These are phyloP conservation scores for Corymbia citriodora DNA, from an alignment of 441 rosid species.

Conservation along the genomic window DNA sequence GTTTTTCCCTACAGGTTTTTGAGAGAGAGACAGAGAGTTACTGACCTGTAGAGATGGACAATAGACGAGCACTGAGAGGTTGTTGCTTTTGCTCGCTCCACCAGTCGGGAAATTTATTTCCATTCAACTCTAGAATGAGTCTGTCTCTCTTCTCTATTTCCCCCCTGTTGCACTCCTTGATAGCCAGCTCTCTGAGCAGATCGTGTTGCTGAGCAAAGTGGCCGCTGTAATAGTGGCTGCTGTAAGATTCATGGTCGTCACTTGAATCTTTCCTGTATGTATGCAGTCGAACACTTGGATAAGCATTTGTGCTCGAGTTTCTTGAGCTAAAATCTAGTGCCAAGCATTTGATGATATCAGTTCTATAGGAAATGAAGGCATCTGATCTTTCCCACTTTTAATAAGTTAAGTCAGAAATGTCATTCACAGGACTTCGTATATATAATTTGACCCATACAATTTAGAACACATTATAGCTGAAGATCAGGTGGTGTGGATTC, in stretches of 20 bases:
- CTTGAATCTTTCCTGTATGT: slow-evolving; percentile 31
- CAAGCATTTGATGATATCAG: background rate
- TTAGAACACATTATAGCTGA: background rate
- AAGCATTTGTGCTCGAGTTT: background rate
- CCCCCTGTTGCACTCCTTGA: slow-evolving; percentile 12
- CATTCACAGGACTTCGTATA: background rate
- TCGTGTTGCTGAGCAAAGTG: slow-evolving; percentile 54
- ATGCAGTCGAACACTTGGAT: background rate
- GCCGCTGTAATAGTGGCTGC: slow-evolving; percentile 26
- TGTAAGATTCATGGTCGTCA: slow-evolving; percentile 14
- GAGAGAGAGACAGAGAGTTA: background rate
- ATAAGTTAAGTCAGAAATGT: background rate
- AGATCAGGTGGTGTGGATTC: background rate
- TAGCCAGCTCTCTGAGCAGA: slow-evolving; percentile 57
- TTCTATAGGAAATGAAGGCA: background rate
- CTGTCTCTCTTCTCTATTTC: slow-evolving; percentile 24
- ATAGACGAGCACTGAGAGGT: slow-evolving; percentile 25
- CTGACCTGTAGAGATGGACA: slow-evolving; percentile 60
- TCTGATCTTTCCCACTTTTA: background rate
- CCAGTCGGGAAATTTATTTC: slow-evolving; percentile 32
- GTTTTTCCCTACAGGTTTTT: background rate
- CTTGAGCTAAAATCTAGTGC: background rate
- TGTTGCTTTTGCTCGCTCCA: slow-evolving; percentile 18
- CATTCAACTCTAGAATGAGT: slow-evolving; percentile 29
- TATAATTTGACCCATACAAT: background rate